These are phyloP conservation scores for Aspergillus cejpii DNA, from an alignment of 2,329 filamentous ascomycete genomes.

Conservation along the genomic window DNA sequence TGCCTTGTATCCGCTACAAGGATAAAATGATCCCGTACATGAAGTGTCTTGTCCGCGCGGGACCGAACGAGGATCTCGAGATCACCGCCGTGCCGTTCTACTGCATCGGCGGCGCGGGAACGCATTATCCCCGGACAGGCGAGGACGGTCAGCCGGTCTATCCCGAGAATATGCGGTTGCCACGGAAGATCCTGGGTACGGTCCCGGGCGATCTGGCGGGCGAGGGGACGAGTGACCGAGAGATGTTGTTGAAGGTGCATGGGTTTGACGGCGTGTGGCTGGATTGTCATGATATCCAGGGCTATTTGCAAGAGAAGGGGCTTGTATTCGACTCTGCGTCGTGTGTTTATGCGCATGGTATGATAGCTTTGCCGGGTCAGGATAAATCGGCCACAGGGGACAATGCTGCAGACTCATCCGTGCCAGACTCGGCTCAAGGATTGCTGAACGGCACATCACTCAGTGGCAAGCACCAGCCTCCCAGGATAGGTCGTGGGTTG, in stretches of 20 bases:
- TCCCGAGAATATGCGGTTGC: constrained; percentile 22
- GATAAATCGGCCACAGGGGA: no score
- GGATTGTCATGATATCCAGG: constrained; percentile 19
- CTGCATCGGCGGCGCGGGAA: constrained; percentile 61
- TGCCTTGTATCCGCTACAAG: constrained; percentile 51
- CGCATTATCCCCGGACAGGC: constrained; percentile 51
- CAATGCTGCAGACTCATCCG: no score
- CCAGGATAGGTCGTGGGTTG: no score
- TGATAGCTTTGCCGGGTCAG: no score
- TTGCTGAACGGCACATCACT: no score
- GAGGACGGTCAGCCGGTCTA: constrained; percentile 30
- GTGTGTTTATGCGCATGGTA: no score
- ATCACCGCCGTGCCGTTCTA: constrained; percentile 57
- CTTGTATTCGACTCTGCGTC: constrained; percentile 7
- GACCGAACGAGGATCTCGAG: constrained; percentile 48
- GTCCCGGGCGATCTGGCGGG: constrained; percentile 1
- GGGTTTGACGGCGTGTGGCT: constrained; percentile 19
- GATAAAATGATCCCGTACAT: constrained; percentile 39
- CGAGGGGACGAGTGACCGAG: background rate
- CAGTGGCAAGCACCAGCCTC: no score
- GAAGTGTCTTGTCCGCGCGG: constrained; percentile 32
- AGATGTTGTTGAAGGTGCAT: constrained; percentile 9
- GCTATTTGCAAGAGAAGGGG: constrained; percentile 12
- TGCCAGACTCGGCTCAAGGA: no score
- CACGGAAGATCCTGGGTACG: constrained; percentile 13